Base-by-base conservation (phyloP, 306 rosid genomes). In the Inga leiocalycina region DNA sequence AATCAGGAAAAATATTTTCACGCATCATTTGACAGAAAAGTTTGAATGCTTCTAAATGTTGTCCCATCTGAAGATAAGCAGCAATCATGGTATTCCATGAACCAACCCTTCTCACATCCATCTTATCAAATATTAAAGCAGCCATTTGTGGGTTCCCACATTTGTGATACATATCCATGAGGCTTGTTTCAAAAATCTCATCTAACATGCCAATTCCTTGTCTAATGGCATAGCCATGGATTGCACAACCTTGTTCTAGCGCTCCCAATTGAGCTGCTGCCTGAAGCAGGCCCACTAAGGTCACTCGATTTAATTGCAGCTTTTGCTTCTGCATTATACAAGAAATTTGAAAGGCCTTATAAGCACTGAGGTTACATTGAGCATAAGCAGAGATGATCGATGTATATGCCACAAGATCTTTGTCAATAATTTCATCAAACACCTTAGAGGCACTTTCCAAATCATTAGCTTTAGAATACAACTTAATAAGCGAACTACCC, bases 171-270 rank as follows among this genome's bases (percentile, higher is more conserved):
- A 89, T 89, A 80, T 79, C 90, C 78, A 89, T 41, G 15, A 89
- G 89, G 86, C 84, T 81, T 3, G 92, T 87, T 83, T 85, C 84
- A 57, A 89, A 87, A 45, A 87, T 74, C 76, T 87, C 92, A 76
- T 89, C 91, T 49, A n/a, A 81, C 56, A 78, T 16, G 67, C 88
- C 91, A 79, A 87, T 83, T 56, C 80, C 88, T 81, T 74, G 86
- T 80, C 89, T 89, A 76, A 85, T 52, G 43, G 89, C 85, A 79
- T 79, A 89, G 64, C 89, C 91, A 84, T 89, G 92, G 75, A 89
- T 76, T 0, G 80, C 85, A 22, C 84, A 76, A 39, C 92, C 90
- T 71, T 76, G 82, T 51, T 81, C 56, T 10, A 89, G 49, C 27
- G 65, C 46, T 17, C 75, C 82, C 27, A 77, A 64, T 35, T 68